Evolutionary conservation across 352 stramenopile species (phyloP), one percentile per base, ranked within the genome.

Genomic region (Lagenidium sp.): DNA sequence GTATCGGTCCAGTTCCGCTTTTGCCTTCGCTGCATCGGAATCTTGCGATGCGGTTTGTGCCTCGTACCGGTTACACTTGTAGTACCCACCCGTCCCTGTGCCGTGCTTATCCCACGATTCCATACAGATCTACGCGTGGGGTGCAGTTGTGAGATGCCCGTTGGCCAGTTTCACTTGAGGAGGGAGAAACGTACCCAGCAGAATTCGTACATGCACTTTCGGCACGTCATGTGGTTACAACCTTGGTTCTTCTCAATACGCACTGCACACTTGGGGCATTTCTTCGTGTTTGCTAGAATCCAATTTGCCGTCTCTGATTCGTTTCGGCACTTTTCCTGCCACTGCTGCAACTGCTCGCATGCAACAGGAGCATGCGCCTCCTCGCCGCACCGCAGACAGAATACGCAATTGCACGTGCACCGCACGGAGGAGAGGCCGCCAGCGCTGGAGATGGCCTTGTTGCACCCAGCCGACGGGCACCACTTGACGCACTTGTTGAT

Each of bases 221-320:
- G 78, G 61, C 95, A 99, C 19, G 84, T 98, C 92, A 99, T 99
- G 81, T 99, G 96, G 68, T 99, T 99, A 72, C 96, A 99, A 19
- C 97, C 97, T 54, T 99, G 95, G 65, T 99, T 99, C 71, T 99
- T 99, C 68, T 99, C 96, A 62, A 99, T 99, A 41, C 95, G 87
- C 50, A 95, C 95, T 18, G 79, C 81, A 68, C 97, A 99, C 65
- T 99, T 98, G 10, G 97, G 97, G 68, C 97, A 99, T 45, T 95
- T 96, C 74, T 99, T 99, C 26, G 96, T 99, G 74, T 99, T 99
- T 25, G 96, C 96, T 8, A 99, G 59, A 40, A 99, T 99, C 97
- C 96, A 99, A 65, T 99, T 99, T 36, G 96, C 95, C 20, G 95
- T 99, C 71, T 99, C 96, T 7, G 81, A 97, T 65, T 99, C 96